These are phyloP conservation scores for Hemileia vastatrix DNA, from an alignment of 1,284 basidiomycete species.

Conservation along the genomic window DNA sequence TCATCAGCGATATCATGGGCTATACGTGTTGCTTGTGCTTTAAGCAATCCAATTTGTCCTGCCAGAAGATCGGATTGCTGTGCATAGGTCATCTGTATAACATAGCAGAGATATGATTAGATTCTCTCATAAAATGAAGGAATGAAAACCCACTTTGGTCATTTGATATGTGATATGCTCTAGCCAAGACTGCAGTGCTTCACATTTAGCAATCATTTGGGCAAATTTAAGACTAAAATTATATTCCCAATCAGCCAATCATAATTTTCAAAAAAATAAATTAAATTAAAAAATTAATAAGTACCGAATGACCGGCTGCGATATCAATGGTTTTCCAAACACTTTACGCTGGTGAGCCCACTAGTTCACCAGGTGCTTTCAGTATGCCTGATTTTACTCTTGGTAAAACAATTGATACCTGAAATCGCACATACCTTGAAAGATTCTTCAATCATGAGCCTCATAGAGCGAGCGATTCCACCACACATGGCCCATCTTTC, in stretches of 20 bases:
- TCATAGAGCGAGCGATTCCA: slow-evolving; percentile 59
- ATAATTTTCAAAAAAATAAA: no score
- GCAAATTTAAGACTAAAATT: no score
- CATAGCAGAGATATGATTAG: not conserved
- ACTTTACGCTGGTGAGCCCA: slow-evolving; percentile 70
- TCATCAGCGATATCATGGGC: slow-evolving; percentile 56
- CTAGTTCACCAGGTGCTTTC: no score
- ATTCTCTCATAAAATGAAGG: not conserved
- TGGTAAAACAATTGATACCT: no score
- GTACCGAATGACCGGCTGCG: slow-evolving; percentile 68
- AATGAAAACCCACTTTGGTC: slow-evolving; percentile 57
- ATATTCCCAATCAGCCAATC: no score
- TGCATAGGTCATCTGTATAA: slow-evolving; percentile 52
- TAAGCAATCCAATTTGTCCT: slow-evolving; percentile 67
- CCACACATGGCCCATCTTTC: slow-evolving; percentile 59
- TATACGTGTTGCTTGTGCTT: slow-evolving; percentile 47
- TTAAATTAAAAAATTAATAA: no score
- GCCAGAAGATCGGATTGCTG: slow-evolving; percentile 54
- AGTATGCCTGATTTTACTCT: no score
- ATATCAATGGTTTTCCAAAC: slow-evolving; percentile 71
- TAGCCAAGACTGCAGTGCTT: slow-evolving; percentile 76
- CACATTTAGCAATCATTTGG: slow-evolving; percentile 69
- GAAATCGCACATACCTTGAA: slow-evolving; percentile 49
- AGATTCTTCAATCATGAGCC: slow-evolving; percentile 61
- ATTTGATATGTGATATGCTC: slow-evolving; percentile 85